phyloP scores from a whole-genome alignment of 2,329 filamentous ascomycete genomes.

The Keithomyces neogunnii region DNA sequence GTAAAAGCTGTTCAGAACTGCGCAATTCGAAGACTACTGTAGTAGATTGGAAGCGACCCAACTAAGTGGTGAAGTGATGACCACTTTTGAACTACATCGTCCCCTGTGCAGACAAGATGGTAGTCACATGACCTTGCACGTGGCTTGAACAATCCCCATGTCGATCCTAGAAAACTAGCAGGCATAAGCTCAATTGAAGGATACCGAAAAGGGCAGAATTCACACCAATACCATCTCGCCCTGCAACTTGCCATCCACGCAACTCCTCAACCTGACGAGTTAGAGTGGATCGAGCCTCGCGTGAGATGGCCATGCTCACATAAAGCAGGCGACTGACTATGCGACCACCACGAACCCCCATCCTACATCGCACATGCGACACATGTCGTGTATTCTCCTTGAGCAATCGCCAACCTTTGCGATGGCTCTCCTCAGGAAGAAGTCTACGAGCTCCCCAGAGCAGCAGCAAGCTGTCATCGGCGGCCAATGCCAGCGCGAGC shows the following conservation, averaged over 20 bases:
- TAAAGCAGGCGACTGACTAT: slow-evolving; percentile 22
- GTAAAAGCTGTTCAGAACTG: too few relatives aligned
- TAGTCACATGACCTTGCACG: slow-evolving; percentile 6
- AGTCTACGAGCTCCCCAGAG: slow-evolving; percentile 16
- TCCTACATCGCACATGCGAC: slow-evolving; percentile 19
- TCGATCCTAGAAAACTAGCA: background rate
- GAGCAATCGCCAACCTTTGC: slow-evolving; percentile 10
- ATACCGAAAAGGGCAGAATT: background rate
- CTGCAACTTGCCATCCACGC: background rate
- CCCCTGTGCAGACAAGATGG: background rate
- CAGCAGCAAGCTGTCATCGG: slow-evolving; percentile 7
- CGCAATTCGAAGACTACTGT: too few relatives aligned
- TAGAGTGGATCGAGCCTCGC: background rate
- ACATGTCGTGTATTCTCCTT: slow-evolving; percentile 15
- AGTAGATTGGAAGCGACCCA: too few relatives aligned
- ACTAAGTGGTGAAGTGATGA: too few relatives aligned
- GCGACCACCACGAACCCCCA: slow-evolving; percentile 20
- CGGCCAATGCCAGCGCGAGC: slow-evolving; percentile 11
- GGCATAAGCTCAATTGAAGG: background rate
- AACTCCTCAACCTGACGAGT: background rate
- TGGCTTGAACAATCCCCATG: background rate
- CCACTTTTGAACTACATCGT: too few relatives aligned
- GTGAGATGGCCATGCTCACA: slow-evolving; percentile 18
- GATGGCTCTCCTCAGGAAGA: slow-evolving; percentile 23
- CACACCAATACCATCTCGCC: background rate